A percentile compares a stretch with the other conserved stretches of the same genome.
These are phyloP conservation scores for Tricladium varicosporioides DNA, from an alignment of 2,329 filamentous ascomycete species.

Conservation along the genomic window DNA sequence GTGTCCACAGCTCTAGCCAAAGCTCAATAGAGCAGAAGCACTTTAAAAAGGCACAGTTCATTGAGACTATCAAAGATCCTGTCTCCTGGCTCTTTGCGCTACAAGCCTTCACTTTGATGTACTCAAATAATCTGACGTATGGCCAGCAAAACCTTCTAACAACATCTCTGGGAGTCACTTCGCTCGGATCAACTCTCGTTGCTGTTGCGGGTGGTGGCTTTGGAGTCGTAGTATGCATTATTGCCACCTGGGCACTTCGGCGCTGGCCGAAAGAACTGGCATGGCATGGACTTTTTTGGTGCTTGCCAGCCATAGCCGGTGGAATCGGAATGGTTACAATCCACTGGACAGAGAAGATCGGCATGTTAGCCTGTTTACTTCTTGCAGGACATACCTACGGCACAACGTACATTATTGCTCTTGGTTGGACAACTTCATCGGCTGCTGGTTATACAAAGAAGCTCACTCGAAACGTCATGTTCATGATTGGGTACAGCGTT, in stretches of 20 bases:
- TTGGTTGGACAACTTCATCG: constrained; percentile 39
- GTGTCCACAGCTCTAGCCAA: constrained; percentile 50
- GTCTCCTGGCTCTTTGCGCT: constrained; percentile 35
- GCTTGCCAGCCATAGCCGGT: constrained; percentile 31
- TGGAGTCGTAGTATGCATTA: constrained; percentile 32
- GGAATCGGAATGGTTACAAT: constrained; percentile 35
- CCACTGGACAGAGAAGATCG: constrained; percentile 32
- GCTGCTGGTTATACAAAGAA: constrained; percentile 35
- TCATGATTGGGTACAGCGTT: constrained; percentile 32
- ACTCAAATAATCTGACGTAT: constrained; percentile 44
- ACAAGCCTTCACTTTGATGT: constrained; percentile 44
- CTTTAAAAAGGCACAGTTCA: constrained; percentile 47
- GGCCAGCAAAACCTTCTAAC: constrained; percentile 39
- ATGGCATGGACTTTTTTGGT: constrained; percentile 34
- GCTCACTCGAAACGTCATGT: constrained; percentile 34
- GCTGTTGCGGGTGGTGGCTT: constrained; percentile 36
- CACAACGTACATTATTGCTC: constrained; percentile 37
- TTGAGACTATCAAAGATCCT: constrained; percentile 41
- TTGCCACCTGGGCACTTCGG: constrained; percentile 22
- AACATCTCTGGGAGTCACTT: constrained; percentile 36
- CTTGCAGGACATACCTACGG: constrained; percentile 34
- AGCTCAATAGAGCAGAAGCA: constrained; percentile 51
- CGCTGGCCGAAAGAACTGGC: constrained; percentile 18
- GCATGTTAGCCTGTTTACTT: constrained; percentile 33
- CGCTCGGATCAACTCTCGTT: constrained; percentile 40